Conservation (phyloP, 2,329 filamentous ascomycete species). For the Xenosphaeropsis pyriputrescens region DNA sequence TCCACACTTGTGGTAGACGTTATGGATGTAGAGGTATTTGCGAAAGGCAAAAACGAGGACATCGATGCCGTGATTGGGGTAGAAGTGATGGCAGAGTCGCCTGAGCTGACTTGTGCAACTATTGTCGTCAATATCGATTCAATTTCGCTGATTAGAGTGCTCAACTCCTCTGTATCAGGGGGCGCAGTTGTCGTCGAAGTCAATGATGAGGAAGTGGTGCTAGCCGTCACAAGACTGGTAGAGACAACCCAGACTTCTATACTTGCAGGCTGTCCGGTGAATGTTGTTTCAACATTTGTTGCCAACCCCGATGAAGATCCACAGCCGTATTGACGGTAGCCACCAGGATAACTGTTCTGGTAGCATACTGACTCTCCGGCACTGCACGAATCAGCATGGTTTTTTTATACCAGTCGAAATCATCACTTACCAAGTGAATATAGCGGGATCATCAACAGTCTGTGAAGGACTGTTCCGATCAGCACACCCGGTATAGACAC, state of each 20-base stretch:
- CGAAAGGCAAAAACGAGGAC: not conserved
- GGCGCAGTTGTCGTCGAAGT: no score
- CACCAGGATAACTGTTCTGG: not conserved
- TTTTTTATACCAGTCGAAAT: not conserved
- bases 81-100: no score
- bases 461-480: not conserved
- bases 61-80: not conserved
- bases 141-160: no score
- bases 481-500: not conserved
- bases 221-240: not conserved
- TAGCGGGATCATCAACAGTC: not conserved
- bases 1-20: not conserved
- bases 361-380: not conserved
- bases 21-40: not conserved
- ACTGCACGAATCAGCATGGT: not conserved
- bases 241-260: not conserved
- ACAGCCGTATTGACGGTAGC: constrained; percentile 1
- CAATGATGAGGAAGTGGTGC: no score
- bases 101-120: not conserved
- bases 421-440: not conserved
- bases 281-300: not conserved
- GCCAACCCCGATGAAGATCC: not conserved
- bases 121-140: not conserved
- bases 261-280: not conserved
- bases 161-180: no score